Base-by-base conservation (phyloP, 1,284 basidiomycete genomes). In the Rhodotorula sp. region DNA sequence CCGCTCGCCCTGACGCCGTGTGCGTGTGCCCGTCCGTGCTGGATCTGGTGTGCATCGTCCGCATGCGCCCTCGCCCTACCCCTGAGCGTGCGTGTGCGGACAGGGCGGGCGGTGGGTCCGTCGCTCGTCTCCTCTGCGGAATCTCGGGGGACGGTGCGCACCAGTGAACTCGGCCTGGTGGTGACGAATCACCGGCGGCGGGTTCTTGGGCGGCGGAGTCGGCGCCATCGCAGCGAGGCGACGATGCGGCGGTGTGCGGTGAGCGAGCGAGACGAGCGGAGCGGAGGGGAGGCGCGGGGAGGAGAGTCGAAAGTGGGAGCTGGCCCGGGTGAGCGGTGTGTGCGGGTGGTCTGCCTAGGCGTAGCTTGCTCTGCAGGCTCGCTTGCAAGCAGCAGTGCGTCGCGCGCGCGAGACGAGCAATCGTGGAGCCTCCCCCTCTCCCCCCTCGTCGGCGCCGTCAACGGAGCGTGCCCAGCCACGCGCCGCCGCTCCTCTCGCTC, bases 131-230 rank as follows among this genome's bases (percentile, higher is more conserved):
- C 15, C 5, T n/a, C 25, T 25, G 27, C 25, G 48, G 6, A n/a
- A 17, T n/a, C n/a, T n/a, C n/a, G n/a, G n/a, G 50, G 50, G 27
- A n/a, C n/a, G n/a, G 27, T 36, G 53, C 75, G 67, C 25, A 71
- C 75, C 75, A 27, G 71, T 76, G 55, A 76, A 76, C 9, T 61
- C 48, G 22, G 71, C 51, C 36, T 76, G 70, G 53, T 73, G 71
- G 32, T 76, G 75, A 12, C 69, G 60, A 51, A 76, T 76, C 32
- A 72, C 55, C 5, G 62, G 48, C 44, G 58, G 51, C 8, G 62
- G 37, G 57, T 46, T 61, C 63, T 72, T 74, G 8, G 73, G 73
- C 5, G 73, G 73, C 10, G 67, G 69, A 13, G 66, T 64, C 1
- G 72, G 72, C 36, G 68, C 51, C 71, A 73, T 73, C 22, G 58